These are phyloP conservation scores for Carpinus viminea DNA, from an alignment of 306 rosid species.

Conservation along the genomic window DNA sequence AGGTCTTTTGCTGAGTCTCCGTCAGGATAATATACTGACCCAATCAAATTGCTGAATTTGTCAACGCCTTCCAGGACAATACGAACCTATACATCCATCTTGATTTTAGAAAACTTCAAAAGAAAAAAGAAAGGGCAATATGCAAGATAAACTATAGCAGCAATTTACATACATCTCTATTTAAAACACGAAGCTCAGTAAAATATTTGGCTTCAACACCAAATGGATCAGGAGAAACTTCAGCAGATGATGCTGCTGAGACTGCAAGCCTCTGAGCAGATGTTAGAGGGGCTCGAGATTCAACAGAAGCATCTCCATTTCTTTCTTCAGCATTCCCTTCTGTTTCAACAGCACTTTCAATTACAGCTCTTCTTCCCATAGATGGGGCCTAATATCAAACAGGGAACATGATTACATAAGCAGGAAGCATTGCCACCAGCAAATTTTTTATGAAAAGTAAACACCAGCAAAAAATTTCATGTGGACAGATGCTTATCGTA, in stretches of 20 bases:
- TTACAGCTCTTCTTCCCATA: constrained; percentile 83
- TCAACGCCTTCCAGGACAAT: constrained; percentile 94
- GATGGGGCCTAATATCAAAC: constrained; percentile 66
- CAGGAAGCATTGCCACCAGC: not conserved
- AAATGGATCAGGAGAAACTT: constrained; percentile 76
- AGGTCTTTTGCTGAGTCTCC: constrained; percentile 93
- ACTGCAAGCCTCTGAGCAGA: constrained; percentile 95
- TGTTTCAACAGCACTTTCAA: constrained; percentile 58
- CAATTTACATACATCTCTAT: constrained; percentile 65
- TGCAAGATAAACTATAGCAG: constrained; percentile 13
- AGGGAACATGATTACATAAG: constrained; percentile 9
- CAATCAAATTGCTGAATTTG: constrained; percentile 94
- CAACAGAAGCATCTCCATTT: constrained; percentile 67
- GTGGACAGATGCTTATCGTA: not conserved
- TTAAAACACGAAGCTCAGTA: constrained; percentile 91
- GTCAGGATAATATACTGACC: constrained; percentile 90
- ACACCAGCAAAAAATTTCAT: constrained; percentile 13
- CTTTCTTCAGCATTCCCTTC: constrained; percentile 53
- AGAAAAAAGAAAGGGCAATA: constrained; percentile 5
- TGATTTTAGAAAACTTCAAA: constrained; percentile 32
- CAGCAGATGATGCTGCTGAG: constrained; percentile 53
- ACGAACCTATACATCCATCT: constrained; percentile 69
- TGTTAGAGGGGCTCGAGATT: constrained; percentile 75
- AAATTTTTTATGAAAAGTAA: not conserved
- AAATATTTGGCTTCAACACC: constrained; percentile 85